Evolutionary conservation across 495 filamentous ascomycete genomes (phyloP), one percentile per base, ranked within the genome.

Genomic region (Thozetella sp.): DNA sequence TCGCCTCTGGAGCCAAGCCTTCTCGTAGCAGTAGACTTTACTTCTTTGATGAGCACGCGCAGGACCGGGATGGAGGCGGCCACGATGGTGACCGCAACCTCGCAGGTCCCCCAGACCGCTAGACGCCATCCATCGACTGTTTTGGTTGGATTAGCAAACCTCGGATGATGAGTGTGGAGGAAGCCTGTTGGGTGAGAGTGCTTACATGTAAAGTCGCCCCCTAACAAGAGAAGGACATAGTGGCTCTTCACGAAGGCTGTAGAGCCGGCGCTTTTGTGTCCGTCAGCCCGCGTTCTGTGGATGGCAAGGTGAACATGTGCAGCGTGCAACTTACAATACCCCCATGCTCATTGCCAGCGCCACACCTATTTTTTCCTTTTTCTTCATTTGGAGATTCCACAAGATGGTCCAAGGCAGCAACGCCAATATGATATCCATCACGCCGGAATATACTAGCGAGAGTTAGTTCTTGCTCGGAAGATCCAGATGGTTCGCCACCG

Each of bases 301-400:
- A 30, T 51, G 22, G 26, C 25, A 46, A 24, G 40, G 13, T 17
- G 17, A 15, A 17, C 54, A 27, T 48, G 37, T 19, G 51, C 10
- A 15, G 22, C 19, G 27, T n/a, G 15, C 2, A 12, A 64, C 76
- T 53, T 56, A 77, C 75, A 76, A 72, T 15, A 75, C 56, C 4
- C 75, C 75, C 67, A 77, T 71, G 46, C 70, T 72, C 75, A 77
- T 77, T 3, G 70, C 75, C 20, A 75, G 3, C 13, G 57, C 67
- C 15, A 77, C 67, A 3, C 75, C 75, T 46, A 75, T 55, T 63
- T 71, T 73, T 61, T 76, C 75, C 25, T 69, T 69, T 43, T 40
- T 68, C 46, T 62, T 65, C 65, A 78, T 72, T 45, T 70, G 63
- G 24, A 72, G 59, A 6, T 55, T 63, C 65, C 67, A 72, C 1